Conservation (phyloP, 1,139 yeast species). For the Saccharomyces hybrid region DNA sequence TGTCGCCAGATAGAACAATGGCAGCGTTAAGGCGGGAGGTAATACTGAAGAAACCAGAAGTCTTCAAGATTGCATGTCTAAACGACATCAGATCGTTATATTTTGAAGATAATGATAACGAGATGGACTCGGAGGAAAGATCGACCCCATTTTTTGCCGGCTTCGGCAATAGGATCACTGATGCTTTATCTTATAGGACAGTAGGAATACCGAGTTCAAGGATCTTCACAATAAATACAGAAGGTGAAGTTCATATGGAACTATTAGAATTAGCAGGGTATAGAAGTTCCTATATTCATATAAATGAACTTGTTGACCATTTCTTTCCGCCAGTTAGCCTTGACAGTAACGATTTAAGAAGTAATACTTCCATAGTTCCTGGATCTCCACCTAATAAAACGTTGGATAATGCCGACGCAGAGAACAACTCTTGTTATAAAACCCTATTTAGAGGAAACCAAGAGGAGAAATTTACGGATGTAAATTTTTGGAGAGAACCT, state of each 20-base stretch:
- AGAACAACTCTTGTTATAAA: neutral
- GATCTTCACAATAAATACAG: conserved; percentile 92
- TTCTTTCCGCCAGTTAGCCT: conserved; percentile 83
- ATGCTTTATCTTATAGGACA: conserved; percentile 88
- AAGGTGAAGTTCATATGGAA: conserved; percentile 97
- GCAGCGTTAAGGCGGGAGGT: conserved; percentile 92
- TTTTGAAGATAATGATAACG: conserved; percentile 20
- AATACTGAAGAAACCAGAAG: conserved; percentile 90
- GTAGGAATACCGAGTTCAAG: conserved; percentile 93
- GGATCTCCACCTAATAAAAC: conserved; percentile 23
- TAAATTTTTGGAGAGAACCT: conserved; percentile 88
- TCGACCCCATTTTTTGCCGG: conserved; percentile 86
- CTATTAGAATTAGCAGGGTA: conserved; percentile 89
- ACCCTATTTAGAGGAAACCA: conserved; percentile 29
- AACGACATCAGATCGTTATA: conserved; percentile 74
- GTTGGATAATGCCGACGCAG: neutral
- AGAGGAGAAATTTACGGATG: conserved; percentile 73
- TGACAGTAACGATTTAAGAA: conserved; percentile 22
- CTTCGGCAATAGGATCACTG: conserved; percentile 94
- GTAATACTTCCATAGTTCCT: conserved; percentile 24
- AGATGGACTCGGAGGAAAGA: conserved; percentile 17
- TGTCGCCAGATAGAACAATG: conserved; percentile 94
- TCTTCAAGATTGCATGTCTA: conserved; percentile 95
- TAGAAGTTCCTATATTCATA: conserved; percentile 77
- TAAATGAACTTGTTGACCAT: conserved; percentile 93